These are phyloP conservation scores for Eutypella sp. DNA, from an alignment of 2,329 filamentous ascomycete genomes.

Conservation along the genomic window DNA sequence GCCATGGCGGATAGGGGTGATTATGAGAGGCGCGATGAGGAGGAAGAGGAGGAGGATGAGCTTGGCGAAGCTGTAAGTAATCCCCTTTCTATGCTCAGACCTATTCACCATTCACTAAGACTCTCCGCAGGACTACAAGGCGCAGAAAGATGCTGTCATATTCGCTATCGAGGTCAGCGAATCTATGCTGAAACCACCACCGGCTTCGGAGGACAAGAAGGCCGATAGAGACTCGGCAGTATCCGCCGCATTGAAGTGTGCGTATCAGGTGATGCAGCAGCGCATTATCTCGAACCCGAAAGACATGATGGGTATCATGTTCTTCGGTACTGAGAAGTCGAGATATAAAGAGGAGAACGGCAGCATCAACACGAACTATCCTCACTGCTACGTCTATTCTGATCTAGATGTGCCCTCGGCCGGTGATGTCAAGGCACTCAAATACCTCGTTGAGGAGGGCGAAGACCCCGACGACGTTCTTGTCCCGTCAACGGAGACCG, in stretches of 20 bases:
- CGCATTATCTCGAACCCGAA: constrained; percentile 95
- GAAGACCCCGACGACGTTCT: constrained; percentile 67
- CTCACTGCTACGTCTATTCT: constrained; percentile 86
- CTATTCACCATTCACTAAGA: constrained; percentile 4
- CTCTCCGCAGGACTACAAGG: constrained; percentile 70
- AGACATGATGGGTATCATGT: constrained; percentile 92
- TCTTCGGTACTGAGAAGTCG: constrained; percentile 85
- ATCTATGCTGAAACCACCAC: constrained; percentile 74
- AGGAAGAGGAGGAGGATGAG: constrained; percentile 62
- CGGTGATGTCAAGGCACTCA: constrained; percentile 76
- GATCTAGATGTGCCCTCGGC: constrained; percentile 86
- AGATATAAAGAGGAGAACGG: constrained; percentile 66
- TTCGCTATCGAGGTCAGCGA: constrained; percentile 90
- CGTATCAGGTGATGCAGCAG: constrained; percentile 94
- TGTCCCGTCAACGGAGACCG: constrained; percentile 61
- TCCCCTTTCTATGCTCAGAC: neutral
- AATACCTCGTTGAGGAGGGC: constrained; percentile 71
- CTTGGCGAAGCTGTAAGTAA: constrained; percentile 57
- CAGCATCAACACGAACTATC: constrained; percentile 61
- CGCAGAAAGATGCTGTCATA: constrained; percentile 94
- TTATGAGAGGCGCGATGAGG: constrained; percentile 54
- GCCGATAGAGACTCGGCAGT: constrained; percentile 72
- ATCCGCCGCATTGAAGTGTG: constrained; percentile 84
- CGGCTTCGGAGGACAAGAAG: constrained; percentile 64
- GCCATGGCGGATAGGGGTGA: constrained; percentile 28